Conservation (phyloP, 495 filamentous ascomycete genomes). For the Trichoderma virens region DNA sequence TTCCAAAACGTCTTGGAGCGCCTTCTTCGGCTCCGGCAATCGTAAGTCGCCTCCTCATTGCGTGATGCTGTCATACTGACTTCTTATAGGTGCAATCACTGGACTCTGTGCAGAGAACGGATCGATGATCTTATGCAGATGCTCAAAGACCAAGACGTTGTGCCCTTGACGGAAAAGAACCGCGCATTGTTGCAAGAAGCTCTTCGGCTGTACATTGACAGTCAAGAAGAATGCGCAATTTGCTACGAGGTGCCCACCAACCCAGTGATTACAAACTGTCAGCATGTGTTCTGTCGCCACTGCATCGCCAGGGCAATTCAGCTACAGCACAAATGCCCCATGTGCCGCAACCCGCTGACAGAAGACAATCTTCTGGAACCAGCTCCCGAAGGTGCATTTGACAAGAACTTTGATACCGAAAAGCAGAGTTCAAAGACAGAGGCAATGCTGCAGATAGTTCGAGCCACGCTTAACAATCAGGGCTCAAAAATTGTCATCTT, state of each 20-base stretch:
- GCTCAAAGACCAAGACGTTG: constrained; percentile 57
- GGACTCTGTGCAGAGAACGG: constrained; percentile 68
- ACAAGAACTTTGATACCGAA: constrained; percentile 49
- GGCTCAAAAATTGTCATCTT: constrained; percentile 82
- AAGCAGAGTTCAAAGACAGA: constrained; percentile 78
- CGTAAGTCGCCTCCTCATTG: constrained; percentile 23
- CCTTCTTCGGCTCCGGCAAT: constrained; percentile 75
- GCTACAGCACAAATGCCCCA: constrained; percentile 74
- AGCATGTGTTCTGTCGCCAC: constrained; percentile 66
- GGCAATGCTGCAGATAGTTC: constrained; percentile 69
- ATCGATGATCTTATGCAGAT: constrained; percentile 60
- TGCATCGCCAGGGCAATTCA: constrained; percentile 79
- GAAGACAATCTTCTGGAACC: constrained; percentile 56
- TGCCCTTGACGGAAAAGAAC: constrained; percentile 69
- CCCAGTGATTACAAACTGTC: constrained; percentile 84
- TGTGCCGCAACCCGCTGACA: constrained; percentile 73
- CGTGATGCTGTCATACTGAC: neutral
- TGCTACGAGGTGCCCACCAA: constrained; percentile 68
- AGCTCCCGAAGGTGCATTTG: constrained; percentile 42
- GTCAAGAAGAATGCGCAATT: constrained; percentile 75
- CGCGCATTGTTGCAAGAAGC: constrained; percentile 64
- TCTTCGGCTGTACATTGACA: constrained; percentile 71
- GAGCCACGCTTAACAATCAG: constrained; percentile 57
- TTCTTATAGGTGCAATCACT: constrained; percentile 57
- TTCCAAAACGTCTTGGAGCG: constrained; percentile 64